Base-by-base conservation (phyloP, 345 rosid species). In the Bruguiera gymnorhiza region DNA sequence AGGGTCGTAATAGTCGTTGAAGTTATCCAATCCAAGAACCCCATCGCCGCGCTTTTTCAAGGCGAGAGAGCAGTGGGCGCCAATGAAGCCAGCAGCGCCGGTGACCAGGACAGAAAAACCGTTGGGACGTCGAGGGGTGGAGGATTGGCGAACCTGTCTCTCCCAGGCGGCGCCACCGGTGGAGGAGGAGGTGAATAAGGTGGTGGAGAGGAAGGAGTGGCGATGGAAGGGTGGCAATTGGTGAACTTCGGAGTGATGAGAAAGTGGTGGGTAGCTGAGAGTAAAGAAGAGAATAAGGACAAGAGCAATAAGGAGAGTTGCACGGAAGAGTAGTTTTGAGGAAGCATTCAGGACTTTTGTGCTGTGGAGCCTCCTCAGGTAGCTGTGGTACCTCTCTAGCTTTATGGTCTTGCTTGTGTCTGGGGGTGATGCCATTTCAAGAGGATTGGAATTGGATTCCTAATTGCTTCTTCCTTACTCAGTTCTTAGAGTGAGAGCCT, bases 381-480 rank as follows among this genome's bases (percentile, higher is more conserved):
- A 94, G 77, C 92, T 94, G 73, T 94, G 87, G 88, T 89, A 94
- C 34, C 97, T 83, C 77, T 94, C 98, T 8, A 91, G 71, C 84
- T 94, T 94, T 16, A 88, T 75, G 62, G 95, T 91, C 76, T 94
- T 94, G 86, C 97, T 84, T 13, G 92, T 87, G 78, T 91, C 97
- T 6, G 90, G 83, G 0, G 95, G 84, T 0, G 89, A 65, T 15
- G 87, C 88, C 89, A 90, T 90, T 82, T 43, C 18, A 15, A 43
- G 15, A 43, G 16, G 18, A 43, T 2, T 43, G 50, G 50, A 13
- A 43, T 43, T 43, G 5, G 50, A 43, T 43, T 43, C 50, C 50
- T 4, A 3, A 19, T 19, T 50, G 59, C 39, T 8, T 8, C 16
- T 21, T 52, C 13, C 55, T 60, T 3, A 13, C 52, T 26, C 1